A percentile compares a stretch with the other conserved stretches of the same genome.
Evolutionary conservation across 345 rosid genomes (phyloP).

Genomic region (Ricinus communis): DNA sequence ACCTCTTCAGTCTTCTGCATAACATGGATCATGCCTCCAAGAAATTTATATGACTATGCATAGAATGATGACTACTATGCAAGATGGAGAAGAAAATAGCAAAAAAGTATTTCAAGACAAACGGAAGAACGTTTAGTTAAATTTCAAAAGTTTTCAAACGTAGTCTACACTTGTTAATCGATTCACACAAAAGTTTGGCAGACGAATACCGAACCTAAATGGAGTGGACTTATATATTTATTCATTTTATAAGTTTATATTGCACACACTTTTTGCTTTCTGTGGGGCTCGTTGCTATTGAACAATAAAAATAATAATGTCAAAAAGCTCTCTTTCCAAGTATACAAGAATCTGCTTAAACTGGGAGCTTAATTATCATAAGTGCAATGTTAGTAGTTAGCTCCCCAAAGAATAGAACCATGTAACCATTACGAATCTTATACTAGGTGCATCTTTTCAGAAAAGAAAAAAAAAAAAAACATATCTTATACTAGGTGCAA

Average conservation of each 20-base stretch:
- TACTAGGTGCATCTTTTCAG: background rate
- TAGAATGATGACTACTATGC: background rate
- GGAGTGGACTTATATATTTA: background rate
- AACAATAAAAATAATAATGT: too few relatives aligned
- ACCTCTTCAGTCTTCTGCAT: background rate
- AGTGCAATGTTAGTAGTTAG: background rate
- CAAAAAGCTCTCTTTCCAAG: too few relatives aligned
- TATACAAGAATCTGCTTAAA: background rate
- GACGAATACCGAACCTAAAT: background rate
- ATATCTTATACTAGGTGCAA: background rate
- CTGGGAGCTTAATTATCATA: background rate
- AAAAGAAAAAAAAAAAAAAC: too few relatives aligned
- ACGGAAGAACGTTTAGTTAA: background rate
- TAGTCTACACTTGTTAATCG: background rate
- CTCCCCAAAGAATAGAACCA: background rate
- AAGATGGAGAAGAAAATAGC: background rate
- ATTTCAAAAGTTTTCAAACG: too few relatives aligned
- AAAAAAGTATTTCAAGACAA: background rate
- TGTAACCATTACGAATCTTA: too few relatives aligned
- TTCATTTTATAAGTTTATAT: background rate
- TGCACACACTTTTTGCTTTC: too few relatives aligned
- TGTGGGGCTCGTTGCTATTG: background rate
- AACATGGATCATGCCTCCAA: background rate
- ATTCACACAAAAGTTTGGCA: background rate
- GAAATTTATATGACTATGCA: background rate